These are phyloP conservation scores for Penicillium sp. DNA, from an alignment of 2,329 filamentous ascomycete genomes.

Conservation along the genomic window DNA sequence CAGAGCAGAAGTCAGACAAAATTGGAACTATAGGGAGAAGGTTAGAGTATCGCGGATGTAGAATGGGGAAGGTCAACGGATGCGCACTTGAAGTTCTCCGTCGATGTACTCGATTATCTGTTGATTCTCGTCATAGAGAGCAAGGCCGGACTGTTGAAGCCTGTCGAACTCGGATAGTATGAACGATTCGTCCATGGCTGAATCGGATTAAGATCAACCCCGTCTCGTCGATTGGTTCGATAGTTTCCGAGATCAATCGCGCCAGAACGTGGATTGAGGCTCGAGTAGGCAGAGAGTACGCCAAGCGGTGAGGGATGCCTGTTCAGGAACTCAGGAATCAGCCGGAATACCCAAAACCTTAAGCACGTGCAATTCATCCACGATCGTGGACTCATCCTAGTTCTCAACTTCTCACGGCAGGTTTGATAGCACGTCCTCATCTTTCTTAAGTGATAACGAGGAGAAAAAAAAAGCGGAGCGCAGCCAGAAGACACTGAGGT, in stretches of 20 bases:
- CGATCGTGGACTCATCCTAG: not conserved
- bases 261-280: not conserved
- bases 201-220: not conserved
- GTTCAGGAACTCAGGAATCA: not conserved
- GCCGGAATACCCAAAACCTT: not conserved
- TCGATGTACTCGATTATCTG: slow-evolving; percentile 2
- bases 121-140: slow-evolving; percentile 7
- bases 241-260: not conserved
- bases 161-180: slow-evolving; percentile 1
- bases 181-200: not conserved
- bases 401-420: not conserved
- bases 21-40: not conserved
- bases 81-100: not conserved
- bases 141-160: slow-evolving; percentile 2
- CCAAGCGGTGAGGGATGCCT: not conserved
- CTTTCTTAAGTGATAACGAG: not conserved
- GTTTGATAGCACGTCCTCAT: not conserved
- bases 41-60: not conserved
- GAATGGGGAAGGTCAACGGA: too few relatives aligned
- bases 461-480: not conserved
- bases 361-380: not conserved
- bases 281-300: not conserved
- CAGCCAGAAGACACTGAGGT: not conserved
- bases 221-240: too few relatives aligned
- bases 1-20: slow-evolving; percentile 7